Evolutionary conservation across 495 filamentous ascomycete genomes (phyloP), one percentile per base, ranked within the genome.

Genomic region (Jackrogersella multiformis): DNA sequence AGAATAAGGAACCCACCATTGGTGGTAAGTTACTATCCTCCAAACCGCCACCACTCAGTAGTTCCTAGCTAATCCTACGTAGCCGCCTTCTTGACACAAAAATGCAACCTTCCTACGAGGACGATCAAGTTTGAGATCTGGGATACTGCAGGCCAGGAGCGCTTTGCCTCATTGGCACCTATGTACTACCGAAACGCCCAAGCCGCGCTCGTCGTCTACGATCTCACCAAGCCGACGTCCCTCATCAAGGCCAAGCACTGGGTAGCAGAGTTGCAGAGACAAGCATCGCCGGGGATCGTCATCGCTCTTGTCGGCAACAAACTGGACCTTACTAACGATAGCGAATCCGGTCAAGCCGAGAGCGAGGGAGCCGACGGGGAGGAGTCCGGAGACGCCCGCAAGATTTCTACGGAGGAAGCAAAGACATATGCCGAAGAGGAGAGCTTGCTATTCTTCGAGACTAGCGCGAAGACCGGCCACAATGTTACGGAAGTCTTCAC

Each of bases 131-230:
- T 99, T 71, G 95, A 99, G 80, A 99, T 99, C 72, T 99, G 95
- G 95, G 95, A 99, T 85, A 99, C 95, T 4, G 95, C 96, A 30
- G 95, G 95, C 72, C 95, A 99, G 80, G 95, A 99, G 80, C 92
- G 95, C 56, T 99, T 98, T 77, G 95, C 95, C 60, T 95, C 91
- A 23, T 88, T 98, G 36, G 95, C 95, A 13, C 95, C 95, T 52
- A 99, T 99, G 95, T 99, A 99, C 85, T 99, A 99, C 83, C 94
- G 95, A 80, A 99, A 99, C 74, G 95, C 95, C 35, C 95, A 99
- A 81, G 91, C 93, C 66, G 95, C 95, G n/a, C 89, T 99, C 45
- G 95, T 99, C 15, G 95, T 97, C 72, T 99, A 99, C 86, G 95
- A 99, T 78, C 88, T 99, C 69, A 99, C 95, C 34, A 98, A 98